These are phyloP conservation scores for Skeletonema menzelii DNA, from an alignment of 108 stramenopile genomes.

Conservation along the genomic window DNA sequence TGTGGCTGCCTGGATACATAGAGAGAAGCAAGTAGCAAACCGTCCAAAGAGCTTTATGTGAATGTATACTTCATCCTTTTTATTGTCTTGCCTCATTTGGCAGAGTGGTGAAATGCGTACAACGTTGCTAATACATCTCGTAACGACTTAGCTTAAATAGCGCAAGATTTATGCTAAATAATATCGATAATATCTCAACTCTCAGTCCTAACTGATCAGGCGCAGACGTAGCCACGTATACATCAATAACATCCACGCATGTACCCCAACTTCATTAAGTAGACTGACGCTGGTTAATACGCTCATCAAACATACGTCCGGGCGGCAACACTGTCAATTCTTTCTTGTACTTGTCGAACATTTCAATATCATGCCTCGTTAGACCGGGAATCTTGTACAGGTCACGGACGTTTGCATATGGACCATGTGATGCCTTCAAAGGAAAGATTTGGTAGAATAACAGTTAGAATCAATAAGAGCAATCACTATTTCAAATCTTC, in stretches of 20 bases:
- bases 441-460: neutral
- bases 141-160: neutral
- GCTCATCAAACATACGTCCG: conserved; percentile 61
- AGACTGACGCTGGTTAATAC: conserved; percentile 73
- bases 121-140: neutral
- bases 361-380: conserved; percentile 53
- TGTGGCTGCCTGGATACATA: neutral
- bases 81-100: neutral
- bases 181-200: no score
- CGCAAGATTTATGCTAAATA: no score
- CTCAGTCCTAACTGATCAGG: neutral
- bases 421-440: conserved; percentile 58
- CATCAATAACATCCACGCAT: neutral
- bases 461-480: neutral
- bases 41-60: neutral
- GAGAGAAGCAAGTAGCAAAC: neutral
- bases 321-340: conserved; percentile 65
- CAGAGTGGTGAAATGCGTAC: no score
- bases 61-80: no score
- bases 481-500: neutral
- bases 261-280: conserved; percentile 40
- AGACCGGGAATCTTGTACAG: conserved; percentile 68
- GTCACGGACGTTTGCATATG: conserved; percentile 58
- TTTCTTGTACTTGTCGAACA: conserved; percentile 72
- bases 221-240: neutral